Conservation (phyloP, 2,329 filamentous ascomycete genomes). For the Raffaelea albimanens region DNA sequence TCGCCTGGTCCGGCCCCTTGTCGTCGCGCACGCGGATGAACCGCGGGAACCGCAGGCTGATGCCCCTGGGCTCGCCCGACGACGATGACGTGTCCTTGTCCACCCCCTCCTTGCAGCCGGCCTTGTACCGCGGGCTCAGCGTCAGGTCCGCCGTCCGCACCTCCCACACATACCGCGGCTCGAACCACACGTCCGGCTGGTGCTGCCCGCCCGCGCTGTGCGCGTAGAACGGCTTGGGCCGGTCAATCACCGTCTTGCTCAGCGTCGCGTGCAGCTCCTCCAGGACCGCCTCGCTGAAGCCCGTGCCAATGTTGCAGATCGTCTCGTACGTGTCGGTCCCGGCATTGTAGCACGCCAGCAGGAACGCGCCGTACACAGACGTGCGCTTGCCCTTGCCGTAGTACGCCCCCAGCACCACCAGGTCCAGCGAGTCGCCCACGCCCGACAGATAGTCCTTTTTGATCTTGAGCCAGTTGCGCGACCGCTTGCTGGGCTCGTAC, state of each 20-base stretch:
- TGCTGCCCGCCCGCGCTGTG: conserved; percentile 80
- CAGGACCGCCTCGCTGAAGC: conserved; percentile 91
- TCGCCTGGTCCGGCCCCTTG: conserved; percentile 91
- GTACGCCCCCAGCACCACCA: conserved; percentile 93
- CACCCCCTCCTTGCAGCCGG: conserved; percentile 74
- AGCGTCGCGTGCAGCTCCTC: conserved; percentile 74
- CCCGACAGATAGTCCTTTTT: conserved; percentile 97
- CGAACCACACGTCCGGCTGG: conserved; percentile 97
- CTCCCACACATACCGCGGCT: conserved; percentile 91
- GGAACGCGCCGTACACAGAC: conserved; percentile 88
- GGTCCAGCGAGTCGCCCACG: conserved; percentile 88
- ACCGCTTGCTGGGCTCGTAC: conserved; percentile 93
- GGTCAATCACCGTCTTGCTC: conserved; percentile 70
- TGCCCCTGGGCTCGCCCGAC: conserved; percentile 56
- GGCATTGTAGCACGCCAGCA: conserved; percentile 87
- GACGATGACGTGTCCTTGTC: conserved; percentile 35
- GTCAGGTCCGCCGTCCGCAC: conserved; percentile 95
- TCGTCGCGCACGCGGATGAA: conserved; percentile 91
- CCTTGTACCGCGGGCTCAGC: conserved; percentile 84
- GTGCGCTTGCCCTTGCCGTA: conserved; percentile 92
- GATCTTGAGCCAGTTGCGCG: conserved; percentile 97
- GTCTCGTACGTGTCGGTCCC: conserved; percentile 78
- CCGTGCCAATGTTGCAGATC: conserved; percentile 96
- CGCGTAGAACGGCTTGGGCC: conserved; percentile 86
- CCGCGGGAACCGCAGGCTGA: conserved; percentile 82